Evolutionary conservation across 495 filamentous ascomycete genomes (phyloP).

Genomic region (Chaetomium cochliodes): DNA sequence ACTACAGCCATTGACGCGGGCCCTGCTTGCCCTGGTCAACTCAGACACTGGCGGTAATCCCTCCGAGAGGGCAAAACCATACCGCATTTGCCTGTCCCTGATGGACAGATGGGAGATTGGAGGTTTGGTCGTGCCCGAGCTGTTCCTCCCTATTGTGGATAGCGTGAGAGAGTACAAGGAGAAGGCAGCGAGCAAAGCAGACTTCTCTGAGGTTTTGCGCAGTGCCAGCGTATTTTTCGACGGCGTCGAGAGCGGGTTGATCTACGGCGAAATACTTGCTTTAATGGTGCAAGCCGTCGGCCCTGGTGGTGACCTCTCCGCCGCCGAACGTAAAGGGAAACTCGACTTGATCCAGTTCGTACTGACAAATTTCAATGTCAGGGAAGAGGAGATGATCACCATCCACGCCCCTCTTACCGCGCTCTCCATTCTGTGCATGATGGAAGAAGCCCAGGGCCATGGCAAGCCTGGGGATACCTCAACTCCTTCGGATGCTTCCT

Average conservation of each 20-base stretch:
- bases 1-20: conserved; percentile 65
- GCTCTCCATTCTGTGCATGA: conserved; percentile 64
- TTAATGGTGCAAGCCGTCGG: conserved; percentile 59
- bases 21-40: conserved; percentile 75
- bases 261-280: conserved; percentile 77
- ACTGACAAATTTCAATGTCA: conserved; percentile 83
- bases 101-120: conserved; percentile 99
- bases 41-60: conserved; percentile 50
- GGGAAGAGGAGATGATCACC: conserved; percentile 92
- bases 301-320: conserved; percentile 40
- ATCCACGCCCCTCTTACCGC: conserved; percentile 77
- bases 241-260: conserved; percentile 88
- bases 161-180: conserved; percentile 71
- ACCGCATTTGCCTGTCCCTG: conserved; percentile 85
- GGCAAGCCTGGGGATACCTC: conserved; percentile 18
- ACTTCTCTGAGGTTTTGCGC: conserved; percentile 82
- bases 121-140: conserved; percentile 76
- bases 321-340: conserved; percentile 51
- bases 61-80: conserved; percentile 76
- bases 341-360: conserved; percentile 79
- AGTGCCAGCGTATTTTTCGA: conserved; percentile 97
- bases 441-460: conserved; percentile 45
- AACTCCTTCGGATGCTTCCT: conserved; percentile 8
- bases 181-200: conserved; percentile 55
- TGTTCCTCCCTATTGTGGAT: conserved; percentile 83